Base-by-base conservation (phyloP, 2,329 filamentous ascomycete species). In the Alternaria sp. region DNA sequence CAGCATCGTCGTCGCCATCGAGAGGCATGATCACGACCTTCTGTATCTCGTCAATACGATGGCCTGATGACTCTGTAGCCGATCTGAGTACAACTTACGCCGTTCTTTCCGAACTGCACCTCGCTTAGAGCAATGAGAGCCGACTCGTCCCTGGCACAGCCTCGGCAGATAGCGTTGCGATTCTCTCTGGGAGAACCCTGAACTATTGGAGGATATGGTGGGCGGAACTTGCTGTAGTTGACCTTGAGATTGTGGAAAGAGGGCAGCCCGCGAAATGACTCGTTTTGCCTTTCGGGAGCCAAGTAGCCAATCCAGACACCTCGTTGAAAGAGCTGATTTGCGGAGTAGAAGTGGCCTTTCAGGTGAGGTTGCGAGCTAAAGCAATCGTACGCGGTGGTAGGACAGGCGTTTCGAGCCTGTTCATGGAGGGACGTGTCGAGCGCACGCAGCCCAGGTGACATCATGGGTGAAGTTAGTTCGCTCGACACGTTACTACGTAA, bases 251-350 rank as follows among this genome's bases (percentile, higher is more conserved):
- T 12, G 14, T 32, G 46, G 46, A 65, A 69, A 7, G 65, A 69
- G 5, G 62, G 65, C 11, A 67, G 51, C 4, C 54, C 59, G 20
- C 58, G 41, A 42, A 62, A 71, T 8, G 56, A 59, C 18, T 64
- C 36, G 14, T 5, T 46, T 12, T 65, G 61, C 20, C 58, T 61
- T 1, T 63, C 52, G 24, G 59, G 54, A 14, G 59, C 57, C 12
- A 71, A 48, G 39, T 74, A 69, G 4, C 70, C 70, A 26, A 72
- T 62, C 70, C 67, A 72, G 1, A 74, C 57, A 5, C 69, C 68
- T 16, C 38, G 51, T 11, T 52, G 46, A 26, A 56, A 64, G 12
- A 73, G 62, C 5, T 65, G 24, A 22, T 62, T 52, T 14, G 57
- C 62, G 1, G 67, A 59, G 48, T 61, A 54, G 7, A 62, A 64